Conservation (phyloP, 768 basidiomycete species). For the Auriscalpium microsporum region DNA sequence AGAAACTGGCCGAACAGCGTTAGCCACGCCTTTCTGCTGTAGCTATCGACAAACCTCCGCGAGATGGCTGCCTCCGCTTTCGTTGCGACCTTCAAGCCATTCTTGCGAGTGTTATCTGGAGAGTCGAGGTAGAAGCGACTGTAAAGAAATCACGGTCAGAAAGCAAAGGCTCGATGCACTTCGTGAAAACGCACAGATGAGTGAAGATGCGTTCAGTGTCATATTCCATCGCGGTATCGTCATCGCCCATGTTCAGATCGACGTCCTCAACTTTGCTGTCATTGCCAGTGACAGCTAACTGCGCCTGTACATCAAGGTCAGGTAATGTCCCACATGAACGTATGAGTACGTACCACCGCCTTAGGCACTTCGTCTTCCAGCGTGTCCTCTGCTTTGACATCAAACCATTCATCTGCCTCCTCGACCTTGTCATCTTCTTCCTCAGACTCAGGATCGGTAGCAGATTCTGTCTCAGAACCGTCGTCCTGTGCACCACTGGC, state of each 20-base stretch:
- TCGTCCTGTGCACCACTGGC: conserved; percentile 19
- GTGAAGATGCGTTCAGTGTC: conserved; percentile 73
- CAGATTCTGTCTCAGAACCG: conserved; percentile 32
- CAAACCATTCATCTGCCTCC: conserved; percentile 34
- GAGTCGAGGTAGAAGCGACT: conserved; percentile 90
- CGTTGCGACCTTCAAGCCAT: conserved; percentile 51
- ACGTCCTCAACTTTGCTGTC: neutral
- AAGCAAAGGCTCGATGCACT: neutral
- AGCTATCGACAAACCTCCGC: conserved; percentile 36
- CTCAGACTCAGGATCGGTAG: conserved; percentile 60
- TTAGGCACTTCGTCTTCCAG: neutral
- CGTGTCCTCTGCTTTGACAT: conserved; percentile 9
- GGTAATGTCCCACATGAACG: neutral
- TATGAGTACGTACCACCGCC: conserved; percentile 1
- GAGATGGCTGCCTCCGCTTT: conserved; percentile 45
- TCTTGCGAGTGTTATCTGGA: conserved; percentile 56
- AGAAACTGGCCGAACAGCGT: conserved; percentile 39
- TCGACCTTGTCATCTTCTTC: conserved; percentile 44
- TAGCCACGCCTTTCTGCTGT: neutral
- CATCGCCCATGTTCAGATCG: conserved; percentile 56
- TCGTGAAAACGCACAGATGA: conserved; percentile 53
- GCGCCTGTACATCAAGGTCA: neutral
- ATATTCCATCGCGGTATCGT: conserved; percentile 60
- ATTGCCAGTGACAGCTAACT: neutral
- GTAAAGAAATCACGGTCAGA: neutral